Evolutionary conservation across 2,329 filamentous ascomycete genomes (phyloP).

Genomic region (Boeremia exigua): DNA sequence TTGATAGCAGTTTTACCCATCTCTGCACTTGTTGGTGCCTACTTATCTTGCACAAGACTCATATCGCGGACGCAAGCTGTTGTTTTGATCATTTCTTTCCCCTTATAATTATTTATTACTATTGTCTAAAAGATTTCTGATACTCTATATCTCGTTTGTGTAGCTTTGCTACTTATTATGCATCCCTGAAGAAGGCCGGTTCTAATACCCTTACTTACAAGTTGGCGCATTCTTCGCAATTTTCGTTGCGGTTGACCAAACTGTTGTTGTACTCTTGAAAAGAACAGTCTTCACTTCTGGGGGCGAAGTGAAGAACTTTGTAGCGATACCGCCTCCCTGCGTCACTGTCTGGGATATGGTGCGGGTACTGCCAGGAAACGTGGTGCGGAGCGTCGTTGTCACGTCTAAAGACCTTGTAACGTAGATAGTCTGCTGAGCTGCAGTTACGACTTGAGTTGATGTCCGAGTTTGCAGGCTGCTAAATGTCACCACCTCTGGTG

Average conservation of each 20-base stretch:
- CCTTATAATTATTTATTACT: too few species aligned
- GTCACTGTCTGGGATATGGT: constrained; percentile 22
- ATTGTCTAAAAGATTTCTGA: too few species aligned
- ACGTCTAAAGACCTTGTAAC: constrained; percentile 20
- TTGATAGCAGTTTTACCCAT: too few species aligned
- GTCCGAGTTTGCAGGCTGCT: constrained; percentile 25
- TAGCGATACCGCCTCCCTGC: constrained; percentile 15
- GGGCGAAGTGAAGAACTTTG: constrained; percentile 19
- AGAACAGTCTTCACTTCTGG: constrained; percentile 21
- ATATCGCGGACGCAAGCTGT: too few species aligned
- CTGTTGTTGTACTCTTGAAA: constrained; percentile 18
- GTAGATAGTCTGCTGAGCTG: constrained; percentile 17
- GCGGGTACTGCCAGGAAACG: constrained; percentile 24
- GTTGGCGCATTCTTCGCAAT: constrained; percentile 22
- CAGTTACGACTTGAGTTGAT: constrained; percentile 14
- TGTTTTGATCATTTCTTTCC: too few species aligned
- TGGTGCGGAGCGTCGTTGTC: constrained; percentile 27
- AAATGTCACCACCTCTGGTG: constrained; percentile 25
- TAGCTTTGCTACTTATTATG: too few species aligned
- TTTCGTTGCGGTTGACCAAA: constrained; percentile 18
- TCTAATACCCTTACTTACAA: too few species aligned
- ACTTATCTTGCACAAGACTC: too few species aligned
- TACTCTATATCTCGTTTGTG: too few species aligned
- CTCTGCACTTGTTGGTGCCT: too few species aligned
- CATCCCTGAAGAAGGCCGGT: too few species aligned